Evolutionary conservation across 768 basidiomycete species (phyloP).

Genomic region (Boletus rubropictus): DNA sequence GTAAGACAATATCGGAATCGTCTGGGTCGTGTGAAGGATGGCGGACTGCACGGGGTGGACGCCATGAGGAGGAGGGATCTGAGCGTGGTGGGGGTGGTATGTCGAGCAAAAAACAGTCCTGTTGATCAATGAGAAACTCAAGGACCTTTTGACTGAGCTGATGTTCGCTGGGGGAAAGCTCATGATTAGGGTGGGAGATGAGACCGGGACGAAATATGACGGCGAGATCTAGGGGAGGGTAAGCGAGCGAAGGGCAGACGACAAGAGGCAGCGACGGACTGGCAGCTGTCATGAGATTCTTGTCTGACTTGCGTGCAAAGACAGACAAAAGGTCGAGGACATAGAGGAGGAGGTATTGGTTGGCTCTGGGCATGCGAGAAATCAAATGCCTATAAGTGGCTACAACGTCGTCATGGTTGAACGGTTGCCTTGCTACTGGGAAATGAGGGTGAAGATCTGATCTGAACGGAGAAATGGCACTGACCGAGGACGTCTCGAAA

Average conservation of each 20-base stretch:
- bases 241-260: background rate
- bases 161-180: slow-evolving; percentile 82
- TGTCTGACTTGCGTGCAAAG: slow-evolving; percentile 84
- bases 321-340: slow-evolving; percentile 94
- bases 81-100: slow-evolving; percentile 62
- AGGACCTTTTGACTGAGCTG: slow-evolving; percentile 83
- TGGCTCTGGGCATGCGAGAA: slow-evolving; percentile 74
- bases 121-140: slow-evolving; percentile 93
- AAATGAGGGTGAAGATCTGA: slow-evolving; percentile 10
- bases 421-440: slow-evolving; percentile 55
- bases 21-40: slow-evolving; percentile 30
- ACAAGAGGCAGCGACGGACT: slow-evolving; percentile 49
- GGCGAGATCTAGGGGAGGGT: slow-evolving; percentile 65
- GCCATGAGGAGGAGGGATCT: slow-evolving; percentile 28
- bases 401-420: slow-evolving; percentile 67
- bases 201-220: slow-evolving; percentile 96
- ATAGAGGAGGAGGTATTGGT: slow-evolving; percentile 95
- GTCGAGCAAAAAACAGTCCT: slow-evolving; percentile 92
- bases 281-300: slow-evolving; percentile 92
- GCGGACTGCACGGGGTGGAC: slow-evolving; percentile 10
- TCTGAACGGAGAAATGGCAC: slow-evolving; percentile 12
- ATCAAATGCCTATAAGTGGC: slow-evolving; percentile 81
- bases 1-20: slow-evolving; percentile 41
- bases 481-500: slow-evolving; percentile 76
- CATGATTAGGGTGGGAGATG: slow-evolving; percentile 83